Conservation (phyloP, 108 stramenopile species). For the Nitzschia sp. region DNA sequence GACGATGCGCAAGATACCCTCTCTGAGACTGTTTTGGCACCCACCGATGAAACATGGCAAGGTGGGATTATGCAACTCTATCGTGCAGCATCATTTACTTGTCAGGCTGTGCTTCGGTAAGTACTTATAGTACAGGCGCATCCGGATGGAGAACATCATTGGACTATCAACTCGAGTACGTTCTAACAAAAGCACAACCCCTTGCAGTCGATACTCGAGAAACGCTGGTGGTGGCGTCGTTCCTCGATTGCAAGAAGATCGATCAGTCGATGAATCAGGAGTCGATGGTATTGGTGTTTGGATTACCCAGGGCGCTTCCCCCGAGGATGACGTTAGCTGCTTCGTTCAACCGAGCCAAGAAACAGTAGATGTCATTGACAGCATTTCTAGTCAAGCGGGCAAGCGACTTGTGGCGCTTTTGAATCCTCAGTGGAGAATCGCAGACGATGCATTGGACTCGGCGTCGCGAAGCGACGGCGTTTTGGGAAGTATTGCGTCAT, state of each 20-base stretch:
- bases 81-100: constrained; percentile 65
- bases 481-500: constrained; percentile 71
- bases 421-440: constrained; percentile 89
- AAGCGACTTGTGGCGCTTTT: constrained; percentile 50
- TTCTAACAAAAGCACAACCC: background rate
- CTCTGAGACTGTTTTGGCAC: constrained; percentile 52
- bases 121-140: constrained; percentile 22
- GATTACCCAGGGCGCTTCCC: constrained; percentile 59
- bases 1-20: constrained; percentile 30
- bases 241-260: constrained; percentile 80
- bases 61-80: constrained; percentile 93
- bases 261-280: constrained; percentile 80
- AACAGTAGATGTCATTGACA: constrained; percentile 60
- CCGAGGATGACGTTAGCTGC: constrained; percentile 56
- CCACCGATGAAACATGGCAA: constrained; percentile 89
- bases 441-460: constrained; percentile 84
- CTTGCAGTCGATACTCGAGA: constrained; percentile 27
- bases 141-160: background rate
- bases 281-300: constrained; percentile 88
- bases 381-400: constrained; percentile 40
- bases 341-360: constrained; percentile 88
- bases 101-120: constrained; percentile 55
- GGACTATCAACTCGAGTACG: background rate
- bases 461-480: constrained; percentile 57
- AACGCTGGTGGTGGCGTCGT: constrained; percentile 52